Percentiles rank a stretch among this genome's conserved stretches.
Evolutionary conservation across 208 protist genomes (phyloP).

Genomic region (Trichomonas vaginalis): DNA sequence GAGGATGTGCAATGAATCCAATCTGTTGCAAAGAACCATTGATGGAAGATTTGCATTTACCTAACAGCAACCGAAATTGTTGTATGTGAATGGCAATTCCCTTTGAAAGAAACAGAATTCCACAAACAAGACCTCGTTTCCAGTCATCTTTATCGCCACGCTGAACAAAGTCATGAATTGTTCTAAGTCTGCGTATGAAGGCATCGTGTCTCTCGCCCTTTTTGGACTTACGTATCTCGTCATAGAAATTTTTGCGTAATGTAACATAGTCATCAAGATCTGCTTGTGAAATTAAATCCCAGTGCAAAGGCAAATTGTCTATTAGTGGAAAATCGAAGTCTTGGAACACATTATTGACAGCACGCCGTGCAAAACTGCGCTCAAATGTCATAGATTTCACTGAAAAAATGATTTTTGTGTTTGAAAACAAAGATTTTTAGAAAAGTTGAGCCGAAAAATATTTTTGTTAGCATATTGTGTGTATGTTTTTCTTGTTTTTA

Average conservation of each 20-base stretch:
- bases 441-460: neutral
- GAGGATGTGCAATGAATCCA: neutral
- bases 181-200: neutral
- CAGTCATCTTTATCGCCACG: neutral
- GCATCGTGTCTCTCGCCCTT: neutral
- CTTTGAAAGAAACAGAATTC: neutral
- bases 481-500: neutral
- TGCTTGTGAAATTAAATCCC: neutral
- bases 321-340: neutral
- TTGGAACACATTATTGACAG: neutral
- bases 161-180: neutral
- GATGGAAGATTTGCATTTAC: slow-evolving; percentile 17
- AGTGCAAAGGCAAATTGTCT: neutral
- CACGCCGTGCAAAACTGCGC: neutral
- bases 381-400: neutral
- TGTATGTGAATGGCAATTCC: neutral
- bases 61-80: neutral
- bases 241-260: neutral
- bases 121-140: neutral
- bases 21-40: slow-evolving; percentile 1
- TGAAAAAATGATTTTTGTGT: neutral
- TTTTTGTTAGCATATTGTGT: neutral
- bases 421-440: neutral
- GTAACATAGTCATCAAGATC: neutral
- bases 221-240: neutral